Evolutionary conservation across 768 basidiomycete species (phyloP), one percentile per base, ranked within the genome.

Genomic region (Cyclocybe aegerita): DNA sequence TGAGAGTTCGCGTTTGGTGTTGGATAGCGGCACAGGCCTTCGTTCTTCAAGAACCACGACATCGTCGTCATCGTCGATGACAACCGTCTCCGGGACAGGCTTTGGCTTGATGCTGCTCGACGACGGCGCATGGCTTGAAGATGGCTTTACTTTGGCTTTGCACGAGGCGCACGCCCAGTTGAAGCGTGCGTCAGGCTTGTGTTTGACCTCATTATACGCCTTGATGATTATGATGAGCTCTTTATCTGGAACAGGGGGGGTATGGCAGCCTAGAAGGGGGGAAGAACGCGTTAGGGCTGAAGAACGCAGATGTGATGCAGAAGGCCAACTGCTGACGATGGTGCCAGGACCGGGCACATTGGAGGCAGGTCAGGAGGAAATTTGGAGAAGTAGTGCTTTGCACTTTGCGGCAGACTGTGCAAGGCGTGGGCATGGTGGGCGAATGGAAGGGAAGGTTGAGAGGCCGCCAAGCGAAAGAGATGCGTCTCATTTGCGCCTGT

Each of bases 361-460:
- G 30, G 11, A 46, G 31, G 49, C 74, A 76, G 7, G 57, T 56
- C 30, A 76, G 58, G 6, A 74, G 59, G 46, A 74, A 70, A 7
- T 64, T 67, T 17, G 49, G 50, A 3, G 65, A 62, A 12, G 46
- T 53, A n/a, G 59, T 64, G 36, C 55, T 41, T 23, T 23, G 23
- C 0, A 60, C 40, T 41, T 52, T 50, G 7, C 50, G 44, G 54
- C 73, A 75, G 29, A 58, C 55, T 9, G 43, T 49, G 47, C 68
- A 69, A 6, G 48, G 39, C 38, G 54, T 53, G 9, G 43, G 10
- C 58, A 58, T 60, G 31, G 12, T 23, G 23, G n/a, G n/a, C n/a
- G n/a, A n/a, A n/a, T n/a, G n/a, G n/a, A n/a, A n/a, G n/a, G n/a
- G 23, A 23, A 23, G 23, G 23, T 23, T 23, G 23, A 23, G 4